These are phyloP conservation scores for Acanthamoeba healyi DNA, from an alignment of 208 protist genomes.

Conservation along the genomic window DNA sequence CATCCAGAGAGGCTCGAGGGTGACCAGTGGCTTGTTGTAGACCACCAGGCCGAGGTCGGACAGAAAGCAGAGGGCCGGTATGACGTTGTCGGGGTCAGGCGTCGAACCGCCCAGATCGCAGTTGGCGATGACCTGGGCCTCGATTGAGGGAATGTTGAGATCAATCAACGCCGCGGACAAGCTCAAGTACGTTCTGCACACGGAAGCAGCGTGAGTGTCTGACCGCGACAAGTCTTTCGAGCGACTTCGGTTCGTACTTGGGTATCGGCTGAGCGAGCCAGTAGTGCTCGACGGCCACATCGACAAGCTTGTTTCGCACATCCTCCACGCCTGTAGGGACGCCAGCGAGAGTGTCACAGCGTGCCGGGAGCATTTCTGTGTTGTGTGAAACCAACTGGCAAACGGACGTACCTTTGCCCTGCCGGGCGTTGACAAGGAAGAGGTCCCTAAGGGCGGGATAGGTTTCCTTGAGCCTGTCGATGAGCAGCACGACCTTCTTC, in stretches of 20 bases:
- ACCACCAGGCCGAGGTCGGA: slow-evolving; percentile 14
- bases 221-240: background rate
- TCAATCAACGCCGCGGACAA: background rate
- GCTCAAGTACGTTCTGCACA: background rate
- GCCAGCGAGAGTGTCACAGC: no score
- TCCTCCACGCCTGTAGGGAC: background rate
- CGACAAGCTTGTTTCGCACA: slow-evolving; percentile 8
- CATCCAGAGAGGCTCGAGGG: slow-evolving; percentile 27
- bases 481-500: background rate
- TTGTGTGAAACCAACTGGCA: no score
- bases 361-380: no score
- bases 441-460: slow-evolving; percentile 3
- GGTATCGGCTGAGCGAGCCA: slow-evolving; percentile 27
- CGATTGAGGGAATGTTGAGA: background rate
- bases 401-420: slow-evolving; percentile 19
- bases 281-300: background rate
- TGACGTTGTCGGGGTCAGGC: background rate
- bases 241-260: background rate
- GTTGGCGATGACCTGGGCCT: slow-evolving; percentile 16
- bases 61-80: slow-evolving; percentile 1
- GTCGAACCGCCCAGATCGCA: background rate
- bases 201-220: background rate
- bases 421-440: background rate
- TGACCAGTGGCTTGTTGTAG: background rate
- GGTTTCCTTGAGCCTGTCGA: slow-evolving; percentile 47